phyloP scores from a whole-genome alignment of 1,284 basidiomycete genomes.

The Xanthoconium separans region DNA sequence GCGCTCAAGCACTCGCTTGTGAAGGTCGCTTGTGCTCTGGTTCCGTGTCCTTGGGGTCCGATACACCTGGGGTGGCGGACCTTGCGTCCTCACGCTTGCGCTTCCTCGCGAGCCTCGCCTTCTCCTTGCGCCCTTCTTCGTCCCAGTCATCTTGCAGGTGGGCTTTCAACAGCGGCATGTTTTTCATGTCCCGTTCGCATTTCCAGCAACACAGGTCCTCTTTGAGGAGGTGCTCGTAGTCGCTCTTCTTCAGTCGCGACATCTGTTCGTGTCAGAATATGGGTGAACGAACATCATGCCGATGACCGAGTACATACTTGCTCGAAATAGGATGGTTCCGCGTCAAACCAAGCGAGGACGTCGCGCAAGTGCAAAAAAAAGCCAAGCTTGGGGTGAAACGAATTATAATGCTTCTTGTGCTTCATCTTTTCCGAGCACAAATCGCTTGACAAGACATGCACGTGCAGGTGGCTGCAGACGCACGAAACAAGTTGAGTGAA shows the following conservation, averaged over 20 bases:
- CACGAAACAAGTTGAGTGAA: not conserved
- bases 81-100: slow-evolving; percentile 31
- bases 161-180: slow-evolving; percentile 75
- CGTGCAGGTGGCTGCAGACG: slow-evolving; percentile 70
- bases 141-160: slow-evolving; percentile 71
- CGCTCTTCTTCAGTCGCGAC: slow-evolving; percentile 45
- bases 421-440: slow-evolving; percentile 76
- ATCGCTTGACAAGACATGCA: slow-evolving; percentile 88
- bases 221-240: slow-evolving; percentile 70
- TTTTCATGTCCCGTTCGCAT: slow-evolving; percentile 61
- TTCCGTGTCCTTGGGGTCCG: not conserved
- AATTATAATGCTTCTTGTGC: slow-evolving; percentile 93
- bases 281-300: not conserved
- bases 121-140: slow-evolving; percentile 39
- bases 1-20: slow-evolving; percentile 7
- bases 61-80: not conserved
- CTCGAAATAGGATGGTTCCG: slow-evolving; percentile 51
- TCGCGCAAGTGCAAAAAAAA: slow-evolving; percentile 84
- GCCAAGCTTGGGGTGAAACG: slow-evolving; percentile 84
- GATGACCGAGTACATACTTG: slow-evolving; percentile 40
- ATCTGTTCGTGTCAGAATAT: slow-evolving; percentile 40
- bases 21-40: slow-evolving; percentile 17
- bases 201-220: slow-evolving; percentile 67
- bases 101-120: slow-evolving; percentile 37
- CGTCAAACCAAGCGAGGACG: slow-evolving; percentile 75